Percentiles rank a stretch among this genome's conserved stretches.
These are phyloP conservation scores for Paramecium bursaria DNA, from an alignment of 73 alveolate species.

Conservation along the genomic window DNA sequence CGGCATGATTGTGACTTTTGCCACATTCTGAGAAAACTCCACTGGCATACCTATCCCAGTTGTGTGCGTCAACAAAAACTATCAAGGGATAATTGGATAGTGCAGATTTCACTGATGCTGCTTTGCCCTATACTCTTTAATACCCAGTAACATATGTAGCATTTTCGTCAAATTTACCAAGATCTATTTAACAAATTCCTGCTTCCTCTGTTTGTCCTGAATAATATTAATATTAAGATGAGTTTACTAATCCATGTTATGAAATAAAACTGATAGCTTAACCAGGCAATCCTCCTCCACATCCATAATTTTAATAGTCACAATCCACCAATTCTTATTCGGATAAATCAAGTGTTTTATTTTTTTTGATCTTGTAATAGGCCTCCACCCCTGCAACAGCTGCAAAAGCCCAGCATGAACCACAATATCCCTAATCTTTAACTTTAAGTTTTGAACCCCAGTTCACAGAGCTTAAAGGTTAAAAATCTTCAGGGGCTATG, in stretches of 20 bases:
- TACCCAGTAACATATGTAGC: too few relatives aligned
- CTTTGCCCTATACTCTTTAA: too few relatives aligned
- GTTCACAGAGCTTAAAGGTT: too few relatives aligned
- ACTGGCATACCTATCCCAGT: slow-evolving; percentile 1
- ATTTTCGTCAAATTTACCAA: too few relatives aligned
- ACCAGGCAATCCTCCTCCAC: slow-evolving; percentile 76
- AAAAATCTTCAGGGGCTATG: too few relatives aligned
- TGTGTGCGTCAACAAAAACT: slow-evolving; percentile 46
- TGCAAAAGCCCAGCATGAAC: slow-evolving; percentile 93
- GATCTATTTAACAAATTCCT: too few relatives aligned
- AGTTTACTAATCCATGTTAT: too few relatives aligned
- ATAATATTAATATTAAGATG: too few relatives aligned
- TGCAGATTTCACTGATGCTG: neutral
- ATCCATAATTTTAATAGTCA: slow-evolving; percentile 67
- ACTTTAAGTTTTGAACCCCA: too few relatives aligned
- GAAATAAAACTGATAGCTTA: slow-evolving; percentile 29
- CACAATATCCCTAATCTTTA: slow-evolving; percentile 86
- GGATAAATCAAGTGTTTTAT: slow-evolving; percentile 59
- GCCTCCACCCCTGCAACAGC: slow-evolving; percentile 67
- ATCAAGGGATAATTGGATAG: too few relatives aligned
- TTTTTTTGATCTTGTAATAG: neutral
- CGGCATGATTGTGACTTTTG: slow-evolving; percentile 74
- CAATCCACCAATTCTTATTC: slow-evolving; percentile 82
- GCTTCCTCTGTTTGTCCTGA: too few relatives aligned
- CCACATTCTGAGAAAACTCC: slow-evolving; percentile 25